Evolutionary conservation across 768 basidiomycete genomes (phyloP), one percentile per base, ranked within the genome.

Genomic region (Tephrocybe sp.): DNA sequence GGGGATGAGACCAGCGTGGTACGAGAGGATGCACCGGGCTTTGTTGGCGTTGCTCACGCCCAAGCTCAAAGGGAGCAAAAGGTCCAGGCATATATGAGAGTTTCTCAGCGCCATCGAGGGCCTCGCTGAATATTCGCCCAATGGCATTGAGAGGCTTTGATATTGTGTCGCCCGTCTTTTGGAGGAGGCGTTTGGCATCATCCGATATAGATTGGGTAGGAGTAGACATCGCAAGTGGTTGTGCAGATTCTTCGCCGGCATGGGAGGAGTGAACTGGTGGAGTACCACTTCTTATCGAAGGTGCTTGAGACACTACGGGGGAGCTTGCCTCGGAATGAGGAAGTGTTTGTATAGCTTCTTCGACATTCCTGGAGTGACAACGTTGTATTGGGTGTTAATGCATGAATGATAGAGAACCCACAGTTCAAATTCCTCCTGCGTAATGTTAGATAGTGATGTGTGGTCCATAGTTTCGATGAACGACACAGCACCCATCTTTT

Each of bases 391-490:
- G n/a, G 5, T 7, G 33, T 40, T 38, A 42, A n/a, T 26, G 16
- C 10, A 32, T 32, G 32, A 16, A 10, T 43, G 51, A 8, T 19
- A 9, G 30, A 22, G 22, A 42, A 56, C 73, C 36, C 62, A 87
- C 86, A 69, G 74, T 64, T 98, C 97, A 52, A 99, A 99, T 55
- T 98, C 92, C 39, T 89, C 87, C 65, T 93, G 89, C 0, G 89
- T 83, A 54, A 98, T 98, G 59, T 90, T 87, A n/a, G 93, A 96
- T 38, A 99, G 71, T 7, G 90, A 89, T 0, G 92, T 87, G 52
- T 95, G 90, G 65, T 98, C 97, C 92, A 99, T 94, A 0, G 93
- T 91, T 69, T 99, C 97, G 55, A 99, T 94, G 65, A 98, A 99
- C 1, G 92, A 90, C 32, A 98, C 91, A 2, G 97, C 93, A 3